These are phyloP conservation scores for Alternaria brassicicola DNA, from an alignment of 2,329 filamentous ascomycete species.

Conservation along the genomic window DNA sequence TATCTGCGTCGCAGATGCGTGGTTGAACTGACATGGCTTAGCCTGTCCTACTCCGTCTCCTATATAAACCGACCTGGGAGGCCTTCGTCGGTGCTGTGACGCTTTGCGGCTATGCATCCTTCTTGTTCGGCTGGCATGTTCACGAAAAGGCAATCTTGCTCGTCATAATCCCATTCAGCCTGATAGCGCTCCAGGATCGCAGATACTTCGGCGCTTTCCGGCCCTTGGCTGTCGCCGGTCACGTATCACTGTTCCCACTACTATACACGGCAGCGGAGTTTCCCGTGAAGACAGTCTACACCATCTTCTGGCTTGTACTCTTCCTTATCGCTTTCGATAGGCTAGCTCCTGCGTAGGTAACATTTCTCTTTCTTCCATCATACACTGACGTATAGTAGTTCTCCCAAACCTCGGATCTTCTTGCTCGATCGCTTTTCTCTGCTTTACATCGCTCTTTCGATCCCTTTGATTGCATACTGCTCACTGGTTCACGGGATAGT, in stretches of 20 bases:
- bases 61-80: conserved; percentile 81
- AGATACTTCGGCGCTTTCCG: conserved; percentile 91
- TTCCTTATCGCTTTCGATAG: conserved; percentile 88
- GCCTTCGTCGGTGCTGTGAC: conserved; percentile 88
- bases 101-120: conserved; percentile 93
- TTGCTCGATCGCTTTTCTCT: conserved; percentile 89
- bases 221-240: conserved; percentile 87
- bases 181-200: conserved; percentile 87
- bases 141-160: conserved; percentile 97
- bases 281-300: conserved; percentile 91
- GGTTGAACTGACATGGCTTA: conserved; percentile 18
- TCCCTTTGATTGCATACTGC: conserved; percentile 88
- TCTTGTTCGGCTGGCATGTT: conserved; percentile 98
- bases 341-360: conserved; percentile 74
- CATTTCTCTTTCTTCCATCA: neutral
- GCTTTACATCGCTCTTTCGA: conserved; percentile 85
- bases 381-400: conserved; percentile 50
- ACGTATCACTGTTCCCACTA: conserved; percentile 93
- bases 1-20: neutral
- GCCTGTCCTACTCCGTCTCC: conserved; percentile 75
- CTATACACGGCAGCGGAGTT: conserved; percentile 93
- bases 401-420: conserved; percentile 80
- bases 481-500: conserved; percentile 82
- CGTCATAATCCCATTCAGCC: conserved; percentile 91
- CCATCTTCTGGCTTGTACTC: conserved; percentile 85